Evolutionary conservation across 805 yeast genomes (phyloP), one percentile per base, ranked within the genome.

Genomic region (Lachancea nothofagi): DNA sequence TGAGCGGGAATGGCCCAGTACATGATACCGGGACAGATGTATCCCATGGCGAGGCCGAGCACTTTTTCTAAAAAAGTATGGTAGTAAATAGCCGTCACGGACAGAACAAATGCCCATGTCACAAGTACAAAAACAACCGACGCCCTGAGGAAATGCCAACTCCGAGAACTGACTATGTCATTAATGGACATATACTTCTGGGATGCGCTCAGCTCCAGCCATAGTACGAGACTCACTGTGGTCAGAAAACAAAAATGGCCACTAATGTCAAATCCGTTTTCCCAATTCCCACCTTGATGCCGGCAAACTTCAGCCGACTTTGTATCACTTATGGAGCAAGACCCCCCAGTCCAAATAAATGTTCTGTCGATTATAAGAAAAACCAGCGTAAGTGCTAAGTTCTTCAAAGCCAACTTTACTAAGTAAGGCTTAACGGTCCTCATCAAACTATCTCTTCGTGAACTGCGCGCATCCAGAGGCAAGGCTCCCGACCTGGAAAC

Each of bases 31-130:
- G 76, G 70, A 18, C 77, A 77, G 7, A 69, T 36, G 57, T 72
- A 76, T 2, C 93, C 87, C 66, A 82, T 73, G 2, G 68, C 7
- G 32, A 83, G 64, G 0, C 96, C 96, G 19, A 76, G 65, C 1
- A 83, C 41, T 54, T 88, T 88, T 56, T 90, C 97, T 2, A 62
- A 40, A 8, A 82, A 54, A 1, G 93, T 78, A 61, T 90, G 97
- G 68, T 88, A 90, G 58, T 85, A 84, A 10, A 81, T 66, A 34
- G 88, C 74, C 1, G 97, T 90, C 70, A 86, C 76, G 14, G 80
- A 61, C 23, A 88, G 65, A 27, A 67, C 38, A 13, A 46, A 33
- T 77, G 82, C 77, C 80, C 90, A 86, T 2, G 59, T 43, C 2
- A 40, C n/a, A 13, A 68, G 45, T 1, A 54, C 46, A 7, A 37